Evolutionary conservation across 2,329 filamentous ascomycete species (phyloP), one percentile per base, ranked within the genome.

Genomic region (Tricladium varicosporioides): DNA sequence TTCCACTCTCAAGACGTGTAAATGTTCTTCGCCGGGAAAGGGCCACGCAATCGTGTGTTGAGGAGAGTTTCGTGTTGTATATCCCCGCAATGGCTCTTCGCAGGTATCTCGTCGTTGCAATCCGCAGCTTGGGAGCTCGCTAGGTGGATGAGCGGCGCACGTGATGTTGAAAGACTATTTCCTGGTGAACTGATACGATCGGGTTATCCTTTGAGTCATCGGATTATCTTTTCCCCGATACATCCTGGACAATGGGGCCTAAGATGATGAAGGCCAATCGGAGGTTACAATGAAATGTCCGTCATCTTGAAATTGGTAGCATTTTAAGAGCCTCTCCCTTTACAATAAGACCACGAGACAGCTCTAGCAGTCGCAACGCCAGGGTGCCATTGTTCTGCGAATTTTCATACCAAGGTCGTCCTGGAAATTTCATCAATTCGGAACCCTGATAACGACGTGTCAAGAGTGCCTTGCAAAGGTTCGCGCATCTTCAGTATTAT

Each of bases 1-100:
- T 40, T 40, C 11, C 11, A 2, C n/a, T 40, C 36, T 40, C 36
- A n/a, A 40, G 36, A n/a, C 36, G 36, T 40, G 36, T 40, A 40
- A 10, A 4, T 13, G 3, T 40, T 40, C 36, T 11, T 40, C 36
- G 36, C 15, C 15, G 54, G 55, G 15, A 3, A 40, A 8, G n/a
- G 48, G 14, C 15, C 48, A 18, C 48, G 48, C 33, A 40, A 42
- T 51, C 19, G 33, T 14, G 10, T 32, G 33, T 36, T 16, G 1
- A 13, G 19, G 27, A n/a, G 31, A 27, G 33, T 5, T 10, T n/a
- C 15, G 15, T 40, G 19, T 47, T 19, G 43, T 57, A 47, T 43
- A 54, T 51, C 43, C 51, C 54, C 54, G 48, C 57, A 62, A 62
- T 60, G 45, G 40, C 22, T 56, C 8, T 22, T 16, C 27, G n/a